Evolutionary conservation across 1,139 yeast genomes (phyloP).

Genomic region (Debaryomyces robertsiae): DNA sequence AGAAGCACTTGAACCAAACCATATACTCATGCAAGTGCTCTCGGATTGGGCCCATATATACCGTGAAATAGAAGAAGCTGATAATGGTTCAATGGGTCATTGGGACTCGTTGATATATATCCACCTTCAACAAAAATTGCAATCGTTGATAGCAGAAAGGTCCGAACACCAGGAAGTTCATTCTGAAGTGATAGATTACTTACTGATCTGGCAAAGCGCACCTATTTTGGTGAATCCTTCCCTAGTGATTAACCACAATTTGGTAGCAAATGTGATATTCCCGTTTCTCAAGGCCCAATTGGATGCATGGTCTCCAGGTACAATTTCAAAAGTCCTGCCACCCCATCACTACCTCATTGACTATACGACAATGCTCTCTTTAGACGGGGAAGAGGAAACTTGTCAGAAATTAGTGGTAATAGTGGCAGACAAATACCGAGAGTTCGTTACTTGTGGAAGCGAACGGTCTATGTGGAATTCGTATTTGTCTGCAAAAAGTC

Average conservation of each 20-base stretch:
- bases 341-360: conserved; percentile 19
- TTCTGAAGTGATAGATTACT: conserved; percentile 14
- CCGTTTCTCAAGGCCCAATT: conserved; percentile 20
- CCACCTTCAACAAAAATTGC: conserved; percentile 8
- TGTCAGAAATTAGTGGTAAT: conserved; percentile 16
- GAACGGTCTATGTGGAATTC: conserved; percentile 22
- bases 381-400: conserved; percentile 15
- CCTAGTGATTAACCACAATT: conserved; percentile 16
- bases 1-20: conserved; percentile 4
- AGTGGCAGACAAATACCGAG: conserved; percentile 16
- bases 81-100: conserved; percentile 1
- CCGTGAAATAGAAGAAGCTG: conserved; percentile 14
- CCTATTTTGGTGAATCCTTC: conserved; percentile 20
- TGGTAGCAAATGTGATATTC: conserved; percentile 20
- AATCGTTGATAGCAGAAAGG: conserved; percentile 3
- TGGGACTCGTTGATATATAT: conserved; percentile 14
- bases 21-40: conserved; percentile 13
- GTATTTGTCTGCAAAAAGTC: not conserved
- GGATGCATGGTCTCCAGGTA: conserved; percentile 20
- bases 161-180: conserved; percentile 11
- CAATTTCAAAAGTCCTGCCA: conserved; percentile 5
- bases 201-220: conserved; percentile 19
- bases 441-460: conserved; percentile 16
- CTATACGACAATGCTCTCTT: conserved; percentile 20
- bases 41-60: conserved; percentile 20